Conservation (phyloP, 2,329 filamentous ascomycete genomes). For the Trichoderma asperellum region DNA sequence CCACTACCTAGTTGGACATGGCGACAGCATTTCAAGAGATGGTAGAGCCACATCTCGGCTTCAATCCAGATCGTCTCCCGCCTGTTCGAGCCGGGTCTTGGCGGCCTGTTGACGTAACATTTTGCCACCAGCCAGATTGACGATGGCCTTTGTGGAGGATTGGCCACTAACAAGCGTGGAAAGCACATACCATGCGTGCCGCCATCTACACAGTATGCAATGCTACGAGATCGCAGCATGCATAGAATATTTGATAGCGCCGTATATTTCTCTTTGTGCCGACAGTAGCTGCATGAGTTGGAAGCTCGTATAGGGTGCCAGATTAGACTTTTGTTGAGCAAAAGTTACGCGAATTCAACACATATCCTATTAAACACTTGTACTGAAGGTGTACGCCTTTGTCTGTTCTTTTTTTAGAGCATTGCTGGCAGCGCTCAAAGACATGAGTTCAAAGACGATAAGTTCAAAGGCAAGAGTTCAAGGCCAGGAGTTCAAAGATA, state of each 20-base stretch:
- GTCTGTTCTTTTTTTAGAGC: neutral
- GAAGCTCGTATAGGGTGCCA: neutral
- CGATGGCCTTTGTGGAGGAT: neutral
- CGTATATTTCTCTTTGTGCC: neutral
- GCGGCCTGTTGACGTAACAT: conserved; percentile 11
- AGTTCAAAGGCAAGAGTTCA: too few relatives aligned
- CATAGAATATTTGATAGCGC: neutral
- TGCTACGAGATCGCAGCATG: neutral
- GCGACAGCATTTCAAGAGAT: neutral
- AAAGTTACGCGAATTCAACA: neutral
- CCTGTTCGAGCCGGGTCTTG: neutral
- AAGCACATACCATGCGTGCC: neutral
- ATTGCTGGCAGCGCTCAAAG: neutral
- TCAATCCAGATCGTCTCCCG: conserved; percentile 8
- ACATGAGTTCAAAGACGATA: too few relatives aligned
- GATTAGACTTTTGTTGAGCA: neutral
- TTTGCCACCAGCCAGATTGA: conserved; percentile 17
- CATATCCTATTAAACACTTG: neutral
- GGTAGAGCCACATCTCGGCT: neutral
- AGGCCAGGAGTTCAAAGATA: too few relatives aligned
- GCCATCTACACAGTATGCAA: conserved; percentile 2
- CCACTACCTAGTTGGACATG: neutral
- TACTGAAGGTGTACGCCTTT: neutral
- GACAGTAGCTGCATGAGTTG: neutral
- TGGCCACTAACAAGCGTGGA: neutral